Percentiles rank a stretch among this genome's conserved stretches.
phyloP scores from a whole-genome alignment of 805 yeast species.

The Pichia kluyveri region DNA sequence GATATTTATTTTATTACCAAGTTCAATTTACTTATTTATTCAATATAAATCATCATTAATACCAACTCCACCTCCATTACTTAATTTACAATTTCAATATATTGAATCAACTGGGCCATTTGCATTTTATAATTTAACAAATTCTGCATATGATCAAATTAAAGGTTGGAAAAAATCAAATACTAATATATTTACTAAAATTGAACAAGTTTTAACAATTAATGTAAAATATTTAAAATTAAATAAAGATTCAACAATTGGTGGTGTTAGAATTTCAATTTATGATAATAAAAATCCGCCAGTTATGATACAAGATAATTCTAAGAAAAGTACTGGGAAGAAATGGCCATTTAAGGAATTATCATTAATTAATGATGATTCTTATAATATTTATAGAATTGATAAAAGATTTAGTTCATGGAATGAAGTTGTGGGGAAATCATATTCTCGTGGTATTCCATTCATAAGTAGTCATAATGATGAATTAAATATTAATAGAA shows the following conservation, averaged over 20 bases:
- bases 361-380: neutral
- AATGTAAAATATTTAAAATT: slow-evolving; percentile 9
- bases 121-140: slow-evolving; percentile 4
- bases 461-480: neutral
- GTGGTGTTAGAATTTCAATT: slow-evolving; percentile 6
- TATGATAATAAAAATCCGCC: neutral
- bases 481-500: neutral
- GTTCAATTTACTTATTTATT: slow-evolving; percentile 6
- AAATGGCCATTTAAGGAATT: slow-evolving; percentile 6
- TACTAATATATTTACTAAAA: slow-evolving; percentile 7
- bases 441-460: slow-evolving; percentile 5
- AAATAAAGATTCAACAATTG: slow-evolving; percentile 2
- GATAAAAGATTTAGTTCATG: slow-evolving; percentile 5
- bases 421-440: slow-evolving; percentile 6
- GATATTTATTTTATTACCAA: slow-evolving; percentile 8
- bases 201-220: slow-evolving; percentile 9
- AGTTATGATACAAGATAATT: neutral
- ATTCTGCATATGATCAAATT: neutral
- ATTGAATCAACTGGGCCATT: slow-evolving; percentile 6
- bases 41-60: slow-evolving; percentile 8
- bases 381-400: neutral
- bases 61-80: slow-evolving; percentile 6
- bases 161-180: slow-evolving; percentile 8
- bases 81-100: slow-evolving; percentile 9
- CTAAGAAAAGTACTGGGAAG: neutral